Percentiles rank a stretch among this genome's conserved stretches.
Evolutionary conservation across 768 basidiomycete genomes (phyloP).

Genomic region (Tulasnella sp.): DNA sequence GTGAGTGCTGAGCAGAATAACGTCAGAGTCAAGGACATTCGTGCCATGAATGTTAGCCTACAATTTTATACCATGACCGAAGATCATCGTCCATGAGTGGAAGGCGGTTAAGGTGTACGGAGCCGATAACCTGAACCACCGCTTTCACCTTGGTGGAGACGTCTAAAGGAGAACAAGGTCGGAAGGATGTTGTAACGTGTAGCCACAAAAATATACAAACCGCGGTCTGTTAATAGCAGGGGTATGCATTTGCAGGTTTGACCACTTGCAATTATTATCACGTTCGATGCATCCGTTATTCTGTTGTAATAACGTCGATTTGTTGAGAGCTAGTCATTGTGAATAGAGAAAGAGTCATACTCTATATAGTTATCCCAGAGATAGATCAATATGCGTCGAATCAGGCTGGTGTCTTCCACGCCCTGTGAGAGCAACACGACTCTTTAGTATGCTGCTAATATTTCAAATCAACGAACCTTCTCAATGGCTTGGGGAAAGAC

Average conservation of each 20-base stretch:
- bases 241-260: slow-evolving; percentile 66
- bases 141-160: slow-evolving; percentile 53
- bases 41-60: neutral
- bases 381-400: slow-evolving; percentile 54
- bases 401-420: slow-evolving; percentile 19
- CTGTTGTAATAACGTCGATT: slow-evolving; percentile 28
- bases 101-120: neutral
- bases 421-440: slow-evolving; percentile 26
- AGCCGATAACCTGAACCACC: slow-evolving; percentile 66
- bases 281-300: slow-evolving; percentile 53
- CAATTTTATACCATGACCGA: slow-evolving; percentile 1
- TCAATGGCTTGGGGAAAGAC: slow-evolving; percentile 27
- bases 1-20: slow-evolving; percentile 1
- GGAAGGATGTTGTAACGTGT: neutral
- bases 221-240: slow-evolving; percentile 54
- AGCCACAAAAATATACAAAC: slow-evolving; percentile 32
- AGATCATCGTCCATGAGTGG: neutral
- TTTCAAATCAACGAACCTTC: slow-evolving; percentile 24
- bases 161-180: slow-evolving; percentile 32
- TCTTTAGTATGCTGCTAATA: neutral
- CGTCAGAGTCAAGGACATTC: neutral
- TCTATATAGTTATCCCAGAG: slow-evolving; percentile 95
- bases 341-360: slow-evolving; percentile 35
- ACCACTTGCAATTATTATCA: slow-evolving; percentile 81
- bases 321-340: neutral